Base-by-base conservation (phyloP, 345 rosid genomes). In the Gossypium sturtianum region DNA sequence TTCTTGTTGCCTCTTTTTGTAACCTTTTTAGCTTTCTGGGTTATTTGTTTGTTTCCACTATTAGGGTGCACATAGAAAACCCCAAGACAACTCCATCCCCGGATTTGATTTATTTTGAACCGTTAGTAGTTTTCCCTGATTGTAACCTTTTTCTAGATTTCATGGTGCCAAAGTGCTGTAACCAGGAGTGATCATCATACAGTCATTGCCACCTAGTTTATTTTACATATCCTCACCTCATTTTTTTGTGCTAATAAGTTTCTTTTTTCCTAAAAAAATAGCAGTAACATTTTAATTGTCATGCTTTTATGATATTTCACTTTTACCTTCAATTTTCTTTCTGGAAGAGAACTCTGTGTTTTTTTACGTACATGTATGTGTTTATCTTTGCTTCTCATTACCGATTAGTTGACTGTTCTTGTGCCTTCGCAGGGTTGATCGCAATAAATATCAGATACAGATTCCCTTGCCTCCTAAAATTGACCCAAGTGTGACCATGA, bases 401-500 rank as follows among this genome's bases (percentile, higher is more conserved):
- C 22, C 45, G 9, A 2, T 15, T 73, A 15, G 41, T 66, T 74
- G 53, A 67, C 70, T n/a, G 47, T 75, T 66, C 8, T 69, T 69
- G 12, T 49, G 51, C 68, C 74, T 19, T 77, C 79, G 73, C 82
- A 89, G 94, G 71, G 94, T 89, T 4, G 94, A 89, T 66, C 87
- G 91, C 12, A 89, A 86, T 74, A 89, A 89, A 70, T 88, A 74
- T 82, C 98, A 94, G 84, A 94, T 94, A 68, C 98, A 94, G 81
- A 94, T 94, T 70, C 98, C 98, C 16, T 83, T 94, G 86, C 97
- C 98, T 75, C 98, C 98, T 7, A 94, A 94, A 79, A 94, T 94
- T 72, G 98, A 94, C 84, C 98, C 98, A 48, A 94, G 97, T 79
- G 98, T 94, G 65, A 94, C 98, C 64, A 92, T 92, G 97, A 94